These are phyloP conservation scores for Apiotrichum veenhuisii DNA, from an alignment of 1,284 basidiomycete genomes.

Conservation along the genomic window DNA sequence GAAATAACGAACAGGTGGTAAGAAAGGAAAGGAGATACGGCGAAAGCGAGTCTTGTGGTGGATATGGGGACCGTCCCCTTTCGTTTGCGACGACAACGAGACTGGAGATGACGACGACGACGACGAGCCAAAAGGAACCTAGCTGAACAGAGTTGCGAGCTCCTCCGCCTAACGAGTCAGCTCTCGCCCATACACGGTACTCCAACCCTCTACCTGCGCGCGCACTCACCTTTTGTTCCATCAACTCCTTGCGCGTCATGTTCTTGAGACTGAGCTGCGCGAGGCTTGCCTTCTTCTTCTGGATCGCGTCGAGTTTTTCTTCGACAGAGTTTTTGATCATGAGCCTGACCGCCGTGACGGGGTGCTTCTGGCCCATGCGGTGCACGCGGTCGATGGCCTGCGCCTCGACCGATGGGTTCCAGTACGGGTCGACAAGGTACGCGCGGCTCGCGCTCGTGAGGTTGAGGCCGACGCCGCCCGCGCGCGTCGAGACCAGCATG, in stretches of 20 bases:
- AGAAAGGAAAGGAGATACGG: too few species aligned
- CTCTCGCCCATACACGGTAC: not conserved
- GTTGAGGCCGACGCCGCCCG: slow-evolving; percentile 94
- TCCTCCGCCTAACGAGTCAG: slow-evolving; percentile 53
- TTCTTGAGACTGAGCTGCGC: slow-evolving; percentile 81
- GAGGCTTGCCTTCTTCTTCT: slow-evolving; percentile 88
- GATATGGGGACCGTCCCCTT: too few species aligned
- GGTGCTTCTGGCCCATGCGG: slow-evolving; percentile 84
- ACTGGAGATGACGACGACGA: not conserved
- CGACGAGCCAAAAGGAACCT: not conserved
- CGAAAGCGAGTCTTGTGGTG: too few species aligned
- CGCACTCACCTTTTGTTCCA: slow-evolving; percentile 65
- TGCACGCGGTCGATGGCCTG: slow-evolving; percentile 94
- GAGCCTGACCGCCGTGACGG: slow-evolving; percentile 85
- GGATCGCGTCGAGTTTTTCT: slow-evolving; percentile 78
- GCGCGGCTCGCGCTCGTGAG: slow-evolving; percentile 87
- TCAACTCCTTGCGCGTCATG: slow-evolving; percentile 75
- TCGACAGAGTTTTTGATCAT: slow-evolving; percentile 95
- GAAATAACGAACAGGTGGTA: too few species aligned
- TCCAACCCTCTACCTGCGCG: not conserved
- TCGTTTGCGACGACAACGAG: not conserved
- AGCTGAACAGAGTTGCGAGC: slow-evolving; percentile 35
- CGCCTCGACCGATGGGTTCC: slow-evolving; percentile 95
- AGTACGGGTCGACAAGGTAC: slow-evolving; percentile 84
- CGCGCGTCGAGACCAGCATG: slow-evolving; percentile 88